Conservation (phyloP, 495 filamentous ascomycete species). For the Aspergillus baeticus region DNA sequence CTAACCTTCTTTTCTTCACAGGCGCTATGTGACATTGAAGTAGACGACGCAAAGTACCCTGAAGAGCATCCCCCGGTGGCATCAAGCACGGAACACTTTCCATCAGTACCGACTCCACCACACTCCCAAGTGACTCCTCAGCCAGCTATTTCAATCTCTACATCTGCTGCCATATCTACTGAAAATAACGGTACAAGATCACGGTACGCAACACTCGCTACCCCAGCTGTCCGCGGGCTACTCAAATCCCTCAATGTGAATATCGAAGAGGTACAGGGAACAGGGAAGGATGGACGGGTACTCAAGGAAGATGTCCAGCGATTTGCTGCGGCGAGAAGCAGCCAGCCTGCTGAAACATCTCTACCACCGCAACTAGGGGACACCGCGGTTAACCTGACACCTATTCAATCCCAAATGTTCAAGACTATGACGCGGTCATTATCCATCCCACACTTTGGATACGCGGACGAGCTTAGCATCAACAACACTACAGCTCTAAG, state of each 20-base stretch:
- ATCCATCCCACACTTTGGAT: constrained; percentile 89
- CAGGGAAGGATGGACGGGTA: constrained; percentile 89
- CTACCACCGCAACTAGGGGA: constrained; percentile 58
- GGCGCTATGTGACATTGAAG: constrained; percentile 55
- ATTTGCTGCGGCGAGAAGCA: constrained; percentile 48
- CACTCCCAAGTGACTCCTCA: constrained; percentile 17
- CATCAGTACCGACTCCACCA: constrained; percentile 16
- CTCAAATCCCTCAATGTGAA: constrained; percentile 73
- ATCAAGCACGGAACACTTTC: constrained; percentile 27
- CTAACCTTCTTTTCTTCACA: constrained; percentile 13
- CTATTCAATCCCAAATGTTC: constrained; percentile 91
- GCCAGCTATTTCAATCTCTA: constrained; percentile 15
- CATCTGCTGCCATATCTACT: constrained; percentile 2
- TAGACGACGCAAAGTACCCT: constrained; percentile 57
- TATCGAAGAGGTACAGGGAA: constrained; percentile 75
- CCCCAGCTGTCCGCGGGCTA: constrained; percentile 88
- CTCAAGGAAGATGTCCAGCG: constrained; percentile 90
- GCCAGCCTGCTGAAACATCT: constrained; percentile 7
- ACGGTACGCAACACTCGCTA: constrained; percentile 73
- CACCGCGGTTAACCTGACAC: constrained; percentile 62
- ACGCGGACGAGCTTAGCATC: constrained; percentile 82
- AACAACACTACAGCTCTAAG: constrained; percentile 69
- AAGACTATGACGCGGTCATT: constrained; percentile 96
- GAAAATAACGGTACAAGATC: constrained; percentile 22
- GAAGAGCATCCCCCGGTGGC: constrained; percentile 50